These are phyloP conservation scores for Talaromyces piceae DNA, from an alignment of 2,329 filamentous ascomycete genomes.

Conservation along the genomic window DNA sequence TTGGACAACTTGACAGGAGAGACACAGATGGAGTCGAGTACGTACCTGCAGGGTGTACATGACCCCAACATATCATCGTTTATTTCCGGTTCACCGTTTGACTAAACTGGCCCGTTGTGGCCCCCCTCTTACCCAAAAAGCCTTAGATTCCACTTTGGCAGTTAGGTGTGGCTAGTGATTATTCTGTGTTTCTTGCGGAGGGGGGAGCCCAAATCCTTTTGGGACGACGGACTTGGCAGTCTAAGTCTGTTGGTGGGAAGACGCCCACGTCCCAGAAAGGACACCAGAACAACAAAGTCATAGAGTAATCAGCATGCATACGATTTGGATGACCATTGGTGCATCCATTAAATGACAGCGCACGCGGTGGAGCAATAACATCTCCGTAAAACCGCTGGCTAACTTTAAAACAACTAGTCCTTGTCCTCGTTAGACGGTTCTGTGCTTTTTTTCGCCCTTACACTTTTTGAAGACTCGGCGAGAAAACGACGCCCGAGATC, in stretches of 20 bases:
- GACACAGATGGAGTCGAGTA: too few species aligned
- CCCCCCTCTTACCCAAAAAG: neutral
- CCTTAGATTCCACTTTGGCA: constrained; percentile 1
- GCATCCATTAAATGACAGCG: neutral
- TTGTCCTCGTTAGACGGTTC: too few species aligned
- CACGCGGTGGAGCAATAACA: neutral
- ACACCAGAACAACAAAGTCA: neutral
- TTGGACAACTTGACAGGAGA: too few species aligned
- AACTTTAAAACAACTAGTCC: neutral
- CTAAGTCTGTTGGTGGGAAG: neutral
- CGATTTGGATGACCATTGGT: neutral
- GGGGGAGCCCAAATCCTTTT: neutral
- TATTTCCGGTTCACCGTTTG: neutral
- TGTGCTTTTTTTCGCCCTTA: neutral
- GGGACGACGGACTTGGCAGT: neutral
- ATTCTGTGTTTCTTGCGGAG: neutral
- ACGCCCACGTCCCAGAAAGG: neutral
- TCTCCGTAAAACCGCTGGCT: neutral
- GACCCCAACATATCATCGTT: neutral
- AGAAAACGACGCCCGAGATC: neutral
- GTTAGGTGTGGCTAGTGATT: neutral
- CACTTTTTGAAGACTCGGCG: neutral
- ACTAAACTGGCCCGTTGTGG: neutral
- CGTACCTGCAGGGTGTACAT: neutral
- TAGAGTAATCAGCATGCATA: neutral